These are phyloP conservation scores for Aureobasidium lini DNA, from an alignment of 2,329 filamentous ascomycete genomes.

Conservation along the genomic window DNA sequence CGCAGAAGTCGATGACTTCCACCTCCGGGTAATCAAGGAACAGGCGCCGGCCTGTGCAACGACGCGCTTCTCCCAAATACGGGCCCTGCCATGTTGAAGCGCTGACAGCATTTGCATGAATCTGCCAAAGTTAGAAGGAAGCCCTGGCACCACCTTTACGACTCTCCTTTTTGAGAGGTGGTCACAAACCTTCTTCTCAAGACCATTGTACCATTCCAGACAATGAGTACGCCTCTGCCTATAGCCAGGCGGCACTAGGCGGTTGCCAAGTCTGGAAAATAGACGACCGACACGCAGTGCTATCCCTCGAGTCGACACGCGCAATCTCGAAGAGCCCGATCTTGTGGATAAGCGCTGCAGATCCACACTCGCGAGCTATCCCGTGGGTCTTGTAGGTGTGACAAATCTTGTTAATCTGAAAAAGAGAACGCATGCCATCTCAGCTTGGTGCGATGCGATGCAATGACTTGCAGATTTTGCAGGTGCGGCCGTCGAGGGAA, in stretches of 20 bases:
- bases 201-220: not conserved
- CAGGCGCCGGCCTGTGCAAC: constrained; percentile 11
- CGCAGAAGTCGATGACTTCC: not conserved
- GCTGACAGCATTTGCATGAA: constrained; percentile 11
- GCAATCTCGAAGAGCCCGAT: not conserved
- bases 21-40: constrained; percentile 11
- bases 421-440: not conserved
- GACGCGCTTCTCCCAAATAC: constrained; percentile 10
- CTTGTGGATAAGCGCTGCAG: constrained; percentile 4
- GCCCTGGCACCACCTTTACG: not conserved
- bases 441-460: not conserved
- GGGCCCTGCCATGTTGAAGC: not conserved
- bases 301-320: not conserved
- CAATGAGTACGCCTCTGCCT: not conserved
- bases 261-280: not conserved
- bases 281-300: not conserved
- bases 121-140: not conserved
- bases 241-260: not conserved
- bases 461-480: constrained; percentile 8
- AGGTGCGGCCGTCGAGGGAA: not conserved
- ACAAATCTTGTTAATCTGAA: constrained; percentile 9
- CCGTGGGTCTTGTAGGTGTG: not conserved
- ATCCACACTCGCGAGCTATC: not conserved
- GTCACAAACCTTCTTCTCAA: not conserved
- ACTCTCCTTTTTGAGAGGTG: not conserved